A percentile compares a stretch with the other conserved stretches of the same genome.
These are phyloP conservation scores for Endocalyx cinctus DNA, from an alignment of 2,329 filamentous ascomycete species.

Conservation along the genomic window DNA sequence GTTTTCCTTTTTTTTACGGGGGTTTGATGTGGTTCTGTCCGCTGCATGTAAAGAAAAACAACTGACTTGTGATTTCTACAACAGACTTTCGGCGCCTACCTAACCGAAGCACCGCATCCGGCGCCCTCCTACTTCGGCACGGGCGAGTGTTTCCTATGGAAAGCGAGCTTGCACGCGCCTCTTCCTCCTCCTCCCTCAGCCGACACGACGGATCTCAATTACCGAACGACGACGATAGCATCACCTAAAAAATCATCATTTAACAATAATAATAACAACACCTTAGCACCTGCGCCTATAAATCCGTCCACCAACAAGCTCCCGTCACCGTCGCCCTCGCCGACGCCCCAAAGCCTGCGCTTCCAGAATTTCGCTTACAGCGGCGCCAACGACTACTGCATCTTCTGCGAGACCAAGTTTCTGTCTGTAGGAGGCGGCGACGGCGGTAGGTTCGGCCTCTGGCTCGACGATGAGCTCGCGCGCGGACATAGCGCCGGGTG, in stretches of 20 bases:
- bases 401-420: slow-evolving; percentile 83
- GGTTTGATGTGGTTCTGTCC: too few species aligned
- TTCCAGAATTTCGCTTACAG: slow-evolving; percentile 98
- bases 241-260: slow-evolving; percentile 16
- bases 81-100: slow-evolving; percentile 84
- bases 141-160: slow-evolving; percentile 93
- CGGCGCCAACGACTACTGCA: slow-evolving; percentile 93
- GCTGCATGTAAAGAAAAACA: too few species aligned
- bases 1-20: slow-evolving; percentile 33
- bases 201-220: slow-evolving; percentile 42
- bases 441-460: slow-evolving; percentile 87
- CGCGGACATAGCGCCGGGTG: slow-evolving; percentile 79
- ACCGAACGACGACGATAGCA: slow-evolving; percentile 38
- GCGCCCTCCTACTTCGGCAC: slow-evolving; percentile 86
- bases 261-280: slow-evolving; percentile 16
- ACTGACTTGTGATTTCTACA: background rate
- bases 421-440: slow-evolving; percentile 69
- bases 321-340: slow-evolving; percentile 20
- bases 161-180: slow-evolving; percentile 61
- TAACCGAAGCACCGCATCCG: slow-evolving; percentile 82
- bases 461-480: slow-evolving; percentile 83
- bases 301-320: slow-evolving; percentile 21
- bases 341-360: slow-evolving; percentile 66
- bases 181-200: slow-evolving; percentile 66
- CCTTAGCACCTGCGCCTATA: slow-evolving; percentile 27